Percentiles rank a stretch among this genome's conserved stretches.
Conservation (phyloP, 495 filamentous ascomycete species). For the Mytilinidion resinicola region DNA sequence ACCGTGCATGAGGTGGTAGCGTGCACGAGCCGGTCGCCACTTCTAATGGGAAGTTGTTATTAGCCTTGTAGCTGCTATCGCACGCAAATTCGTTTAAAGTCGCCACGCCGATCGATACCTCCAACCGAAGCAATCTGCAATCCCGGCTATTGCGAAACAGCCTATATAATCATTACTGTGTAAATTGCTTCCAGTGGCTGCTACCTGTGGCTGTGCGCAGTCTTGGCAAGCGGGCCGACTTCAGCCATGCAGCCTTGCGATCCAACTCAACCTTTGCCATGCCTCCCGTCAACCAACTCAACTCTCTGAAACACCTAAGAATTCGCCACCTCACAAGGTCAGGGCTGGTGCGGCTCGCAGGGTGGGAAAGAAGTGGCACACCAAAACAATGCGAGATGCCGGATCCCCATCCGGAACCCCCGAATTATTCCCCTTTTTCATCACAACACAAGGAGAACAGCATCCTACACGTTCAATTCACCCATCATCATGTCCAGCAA, state of each 20-base stretch:
- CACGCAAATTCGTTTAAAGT: no score
- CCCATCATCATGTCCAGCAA: background rate
- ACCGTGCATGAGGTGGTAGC: no score
- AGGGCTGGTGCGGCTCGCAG: no score
- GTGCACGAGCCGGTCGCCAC: no score
- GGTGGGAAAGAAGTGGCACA: background rate
- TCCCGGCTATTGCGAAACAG: background rate
- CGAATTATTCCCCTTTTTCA: background rate
- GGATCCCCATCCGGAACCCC: no score
- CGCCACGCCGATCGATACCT: background rate
- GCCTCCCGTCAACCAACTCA: constrained; percentile 7
- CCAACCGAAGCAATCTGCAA: no score
- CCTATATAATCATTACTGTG: background rate
- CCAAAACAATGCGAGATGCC: background rate
- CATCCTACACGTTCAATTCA: background rate
- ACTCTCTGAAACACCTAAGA: constrained; percentile 10
- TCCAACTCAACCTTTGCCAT: no score
- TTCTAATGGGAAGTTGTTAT: no score
- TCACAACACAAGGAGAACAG: background rate
- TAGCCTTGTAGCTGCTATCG: no score
- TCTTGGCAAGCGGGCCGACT: constrained; percentile 1
- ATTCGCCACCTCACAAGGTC: no score
- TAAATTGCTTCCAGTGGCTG: background rate
- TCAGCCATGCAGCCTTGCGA: constrained; percentile 4
- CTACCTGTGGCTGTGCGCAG: background rate